phyloP scores from a whole-genome alignment of 148 eudicot genomes.

The Simmondsia chinensis region DNA sequence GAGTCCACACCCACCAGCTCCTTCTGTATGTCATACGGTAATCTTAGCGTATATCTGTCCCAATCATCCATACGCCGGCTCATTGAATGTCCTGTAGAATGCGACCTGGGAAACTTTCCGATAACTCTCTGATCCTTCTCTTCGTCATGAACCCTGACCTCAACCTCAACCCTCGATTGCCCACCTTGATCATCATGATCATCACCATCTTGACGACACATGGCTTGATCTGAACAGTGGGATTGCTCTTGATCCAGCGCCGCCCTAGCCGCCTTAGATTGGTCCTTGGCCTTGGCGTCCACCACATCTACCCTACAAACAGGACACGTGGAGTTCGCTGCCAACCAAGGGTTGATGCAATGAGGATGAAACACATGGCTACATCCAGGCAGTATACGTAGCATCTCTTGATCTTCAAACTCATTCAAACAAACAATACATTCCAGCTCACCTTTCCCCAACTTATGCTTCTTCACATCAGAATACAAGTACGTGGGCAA shows the following conservation, averaged over 20 bases:
- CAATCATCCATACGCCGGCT: constrained; percentile 18
- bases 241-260: too few species aligned
- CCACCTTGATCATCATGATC: too few species aligned
- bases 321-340: constrained; percentile 13
- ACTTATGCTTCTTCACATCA: constrained; percentile 21
- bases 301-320: constrained; percentile 18
- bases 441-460: constrained; percentile 16
- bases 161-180: too few species aligned
- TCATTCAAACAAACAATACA: constrained; percentile 29
- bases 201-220: too few species aligned
- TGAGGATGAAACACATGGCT: too few species aligned
- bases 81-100: constrained; percentile 17
- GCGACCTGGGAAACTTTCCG: constrained; percentile 4
- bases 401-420: constrained; percentile 18
- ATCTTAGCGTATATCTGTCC: constrained; percentile 27
- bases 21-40: constrained; percentile 25
- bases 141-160: too few species aligned
- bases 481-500: constrained; percentile 23
- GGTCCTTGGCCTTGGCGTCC: too few species aligned
- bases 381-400: too few species aligned
- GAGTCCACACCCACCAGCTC: constrained; percentile 14
- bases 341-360: constrained; percentile 16
- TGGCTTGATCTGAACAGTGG: too few species aligned
- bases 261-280: too few species aligned
- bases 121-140: too few species aligned